Evolutionary conservation across 225 moss, liverwort and hornwort genomes (phyloP).

Genomic region (Sphagnum contortum): DNA sequence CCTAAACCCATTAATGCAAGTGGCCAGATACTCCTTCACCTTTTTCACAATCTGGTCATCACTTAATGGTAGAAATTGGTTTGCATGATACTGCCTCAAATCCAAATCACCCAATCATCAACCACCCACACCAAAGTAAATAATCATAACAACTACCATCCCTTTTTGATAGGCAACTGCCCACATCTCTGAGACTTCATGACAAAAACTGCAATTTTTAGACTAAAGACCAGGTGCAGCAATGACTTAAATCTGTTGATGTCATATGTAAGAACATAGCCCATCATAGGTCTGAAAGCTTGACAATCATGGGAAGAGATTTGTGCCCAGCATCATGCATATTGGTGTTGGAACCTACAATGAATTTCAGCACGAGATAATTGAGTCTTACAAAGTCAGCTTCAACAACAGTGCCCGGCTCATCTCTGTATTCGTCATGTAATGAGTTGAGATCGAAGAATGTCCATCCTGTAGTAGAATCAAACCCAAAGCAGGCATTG

Average conservation of each 20-base stretch:
- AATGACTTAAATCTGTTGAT: no score
- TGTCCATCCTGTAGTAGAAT: slow-evolving; percentile 92
- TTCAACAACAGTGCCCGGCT: slow-evolving; percentile 91
- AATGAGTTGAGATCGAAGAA: slow-evolving; percentile 85
- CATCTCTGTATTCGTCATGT: slow-evolving; percentile 90
- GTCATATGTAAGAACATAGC: no score
- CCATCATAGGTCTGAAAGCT: no score
- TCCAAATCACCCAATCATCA: slow-evolving; percentile 5
- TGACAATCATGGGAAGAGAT: no score
- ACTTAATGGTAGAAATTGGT: slow-evolving; percentile 80
- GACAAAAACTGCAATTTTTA: no score
- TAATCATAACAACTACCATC: no score
- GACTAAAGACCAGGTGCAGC: no score
- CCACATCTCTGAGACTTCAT: no score
- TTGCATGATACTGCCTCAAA: slow-evolving; percentile 79
- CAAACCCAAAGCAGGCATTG: slow-evolving; percentile 98
- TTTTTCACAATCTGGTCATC: slow-evolving; percentile 82
- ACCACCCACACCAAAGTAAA: background rate
- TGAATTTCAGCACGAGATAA: no score
- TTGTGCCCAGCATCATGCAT: no score
- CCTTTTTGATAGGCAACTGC: no score
- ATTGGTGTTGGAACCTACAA: no score
- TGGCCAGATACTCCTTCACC: slow-evolving; percentile 62
- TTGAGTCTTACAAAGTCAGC: slow-evolving; percentile 82
- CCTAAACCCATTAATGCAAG: slow-evolving; percentile 75